Conservation (phyloP, 1,139 yeast species). For the Blastobotrys serpentis region DNA sequence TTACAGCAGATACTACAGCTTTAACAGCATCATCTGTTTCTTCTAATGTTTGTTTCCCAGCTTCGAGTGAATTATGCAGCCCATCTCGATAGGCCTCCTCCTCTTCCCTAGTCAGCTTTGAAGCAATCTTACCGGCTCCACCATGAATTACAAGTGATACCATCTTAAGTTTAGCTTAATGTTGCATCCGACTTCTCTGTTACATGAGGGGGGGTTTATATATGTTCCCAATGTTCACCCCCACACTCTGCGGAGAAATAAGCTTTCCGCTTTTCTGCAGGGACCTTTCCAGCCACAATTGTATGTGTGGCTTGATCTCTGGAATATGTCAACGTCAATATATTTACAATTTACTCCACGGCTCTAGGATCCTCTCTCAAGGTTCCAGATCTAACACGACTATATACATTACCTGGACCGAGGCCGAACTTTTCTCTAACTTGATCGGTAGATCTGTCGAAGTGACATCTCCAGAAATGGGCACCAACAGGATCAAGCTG, state of each 20-base stretch:
- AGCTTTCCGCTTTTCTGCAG: no score
- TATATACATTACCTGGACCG: conserved; percentile 65
- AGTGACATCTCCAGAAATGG: conserved; percentile 83
- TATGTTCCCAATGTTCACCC: background rate
- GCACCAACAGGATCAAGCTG: conserved; percentile 79
- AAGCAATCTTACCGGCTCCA: conserved; percentile 5
- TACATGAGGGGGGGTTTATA: no score
- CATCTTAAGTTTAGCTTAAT: background rate
- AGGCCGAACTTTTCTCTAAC: conserved; percentile 73
- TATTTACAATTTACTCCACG: conserved; percentile 17
- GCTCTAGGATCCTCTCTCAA: conserved; percentile 14
- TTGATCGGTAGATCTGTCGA: conserved; percentile 70
- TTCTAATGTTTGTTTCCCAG: conserved; percentile 1
- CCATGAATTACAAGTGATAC: conserved; percentile 8
- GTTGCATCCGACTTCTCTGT: background rate
- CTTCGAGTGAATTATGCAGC: background rate
- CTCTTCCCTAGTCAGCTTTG: conserved; percentile 6
- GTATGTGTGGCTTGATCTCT: no score
- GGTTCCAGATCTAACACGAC: conserved; percentile 14
- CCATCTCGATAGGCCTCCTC: conserved; percentile 5
- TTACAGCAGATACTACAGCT: conserved; percentile 7
- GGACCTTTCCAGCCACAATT: no score
- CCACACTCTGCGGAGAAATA: background rate
- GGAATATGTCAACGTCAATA: background rate
- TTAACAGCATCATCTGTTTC: conserved; percentile 4